Base-by-base conservation (phyloP, 345 rosid species). In the Salix purpurea region DNA sequence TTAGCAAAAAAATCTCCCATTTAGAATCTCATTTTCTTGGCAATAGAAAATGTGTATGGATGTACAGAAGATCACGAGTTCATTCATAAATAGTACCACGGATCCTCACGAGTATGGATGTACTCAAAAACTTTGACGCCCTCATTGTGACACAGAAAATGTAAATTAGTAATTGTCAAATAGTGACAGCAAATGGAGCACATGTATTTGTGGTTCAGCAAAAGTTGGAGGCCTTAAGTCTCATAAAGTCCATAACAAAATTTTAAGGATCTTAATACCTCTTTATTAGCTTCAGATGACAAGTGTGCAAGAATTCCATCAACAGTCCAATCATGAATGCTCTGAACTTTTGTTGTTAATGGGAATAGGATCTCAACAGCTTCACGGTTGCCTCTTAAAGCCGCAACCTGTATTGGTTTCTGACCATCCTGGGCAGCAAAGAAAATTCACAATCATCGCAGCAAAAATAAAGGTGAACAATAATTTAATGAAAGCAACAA, bases 401-500 rank as follows among this genome's bases (percentile, higher is more conserved):
- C 97, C 11, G 97, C 99, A 81, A 91, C 93, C 65, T 87, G 93
- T 73, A 95, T 83, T 39, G 97, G 91, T 87, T 85, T 93, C 82
- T 83, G 91, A 44, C 92, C 94, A 77, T 93, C 96, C 99, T 95
- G 90, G 39, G 60, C 73, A 24, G 79, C 67, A 78, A 34, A 74
- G 23, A 54, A 37, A 77, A 72, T n/a, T 15, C 56, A 68, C 19
- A 23, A 32, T 15, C 26, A 28, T 28, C 52, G 6, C 13, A 37
- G 7, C n/a, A 9, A 7, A 67, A 54, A 67, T 18, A 15, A 60
- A 36, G 54, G 16, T 70, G 64, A 76, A 61, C 36, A 65, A 62
- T 23, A 62, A 65, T 65, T 65, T 8, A 42, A 28, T 7, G 23
- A 67, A 30, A 37, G 15, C 11, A 18, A 34, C 44, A 42, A 66